A percentile compares a stretch with the other conserved stretches of the same genome.
Conservation (phyloP, 768 basidiomycete species). For the Tulasnella sp. region DNA sequence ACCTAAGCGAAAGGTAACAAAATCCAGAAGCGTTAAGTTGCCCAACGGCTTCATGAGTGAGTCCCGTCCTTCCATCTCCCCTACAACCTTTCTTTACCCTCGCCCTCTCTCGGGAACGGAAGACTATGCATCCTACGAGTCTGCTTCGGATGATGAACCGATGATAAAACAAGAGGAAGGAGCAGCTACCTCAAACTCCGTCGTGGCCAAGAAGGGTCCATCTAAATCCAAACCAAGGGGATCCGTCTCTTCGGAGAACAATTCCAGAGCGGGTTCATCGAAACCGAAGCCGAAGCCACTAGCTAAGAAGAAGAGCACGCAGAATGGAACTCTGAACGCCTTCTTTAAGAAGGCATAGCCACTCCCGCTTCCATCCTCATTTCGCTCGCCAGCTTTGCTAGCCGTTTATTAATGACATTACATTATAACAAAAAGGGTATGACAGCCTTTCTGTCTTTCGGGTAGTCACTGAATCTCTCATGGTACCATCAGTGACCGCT, state of each 20-base stretch:
- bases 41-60: conserved; percentile 67
- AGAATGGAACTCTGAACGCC: too few species aligned
- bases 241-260: not conserved
- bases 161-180: conserved; percentile 42
- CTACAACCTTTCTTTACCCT: not conserved
- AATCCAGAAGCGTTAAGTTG: conserved; percentile 48
- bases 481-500: conserved; percentile 85
- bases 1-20: conserved; percentile 61
- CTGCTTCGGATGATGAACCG: conserved; percentile 49
- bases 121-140: conserved; percentile 76
- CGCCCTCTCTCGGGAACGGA: conserved; percentile 46
- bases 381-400: too few species aligned
- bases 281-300: conserved; percentile 4
- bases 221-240: not conserved
- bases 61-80: conserved; percentile 6
- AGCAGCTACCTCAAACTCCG: not conserved
- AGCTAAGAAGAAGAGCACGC: not conserved
- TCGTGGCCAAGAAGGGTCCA: not conserved
- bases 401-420: too few species aligned
- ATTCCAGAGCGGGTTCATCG: not conserved
- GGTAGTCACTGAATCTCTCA: conserved; percentile 67
- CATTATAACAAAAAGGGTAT: conserved; percentile 65
- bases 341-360: too few species aligned
- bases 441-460: conserved; percentile 63
- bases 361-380: too few species aligned